phyloP scores from a whole-genome alignment of 2,329 filamentous ascomycete species.

The Cryphonectria parasitica region DNA sequence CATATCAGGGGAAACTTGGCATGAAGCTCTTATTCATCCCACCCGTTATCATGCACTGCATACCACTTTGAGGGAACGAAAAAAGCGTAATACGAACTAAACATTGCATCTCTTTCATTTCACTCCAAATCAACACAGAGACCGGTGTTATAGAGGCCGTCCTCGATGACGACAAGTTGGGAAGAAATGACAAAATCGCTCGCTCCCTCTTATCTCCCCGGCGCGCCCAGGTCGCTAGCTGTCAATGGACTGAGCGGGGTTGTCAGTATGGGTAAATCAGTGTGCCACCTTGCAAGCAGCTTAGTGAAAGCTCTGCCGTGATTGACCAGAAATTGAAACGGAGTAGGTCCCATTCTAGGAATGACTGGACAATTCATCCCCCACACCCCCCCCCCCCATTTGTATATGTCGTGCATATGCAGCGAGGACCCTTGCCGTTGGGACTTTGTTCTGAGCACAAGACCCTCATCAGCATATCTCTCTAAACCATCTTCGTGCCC shows the following conservation, averaged over 20 bases:
- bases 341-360: background rate
- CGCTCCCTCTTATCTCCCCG: constrained; percentile 13
- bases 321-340: background rate
- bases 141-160: constrained; percentile 13
- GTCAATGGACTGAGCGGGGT: constrained; percentile 12
- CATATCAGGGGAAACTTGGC: background rate
- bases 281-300: background rate
- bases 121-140: background rate
- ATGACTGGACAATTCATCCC: background rate
- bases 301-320: background rate
- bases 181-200: constrained; percentile 16
- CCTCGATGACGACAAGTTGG: constrained; percentile 13
- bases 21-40: background rate
- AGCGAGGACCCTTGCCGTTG: constrained; percentile 11
- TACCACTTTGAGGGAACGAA: background rate
- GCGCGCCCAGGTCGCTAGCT: background rate
- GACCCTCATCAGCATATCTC: background rate
- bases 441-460: background rate
- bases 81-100: background rate
- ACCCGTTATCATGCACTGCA: background rate
- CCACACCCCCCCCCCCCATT: too few relatives aligned
- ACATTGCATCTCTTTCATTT: background rate
- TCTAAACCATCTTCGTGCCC: background rate
- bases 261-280: background rate
- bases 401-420: constrained; percentile 18